phyloP scores from a whole-genome alignment of 140 eudicot genomes.

The Anethum foeniculum region DNA sequence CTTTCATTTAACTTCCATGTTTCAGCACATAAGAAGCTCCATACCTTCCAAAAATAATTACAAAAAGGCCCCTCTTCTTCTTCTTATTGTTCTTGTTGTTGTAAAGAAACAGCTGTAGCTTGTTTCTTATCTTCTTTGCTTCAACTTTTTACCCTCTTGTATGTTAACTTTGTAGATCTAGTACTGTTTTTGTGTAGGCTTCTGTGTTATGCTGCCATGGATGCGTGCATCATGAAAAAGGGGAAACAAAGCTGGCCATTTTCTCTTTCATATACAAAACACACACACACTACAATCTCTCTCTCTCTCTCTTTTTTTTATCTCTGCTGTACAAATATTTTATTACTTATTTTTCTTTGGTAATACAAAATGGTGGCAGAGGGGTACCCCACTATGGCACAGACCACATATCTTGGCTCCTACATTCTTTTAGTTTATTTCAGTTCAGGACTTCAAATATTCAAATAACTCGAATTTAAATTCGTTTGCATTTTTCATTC shows the following conservation, averaged over 20 bases:
- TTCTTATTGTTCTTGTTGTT: background rate
- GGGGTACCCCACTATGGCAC: background rate
- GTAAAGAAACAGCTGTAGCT: constrained; percentile 6
- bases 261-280: constrained; percentile 9
- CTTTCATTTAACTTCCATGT: constrained; percentile 29
- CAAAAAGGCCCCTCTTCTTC: background rate
- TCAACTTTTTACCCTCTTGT: constrained; percentile 14
- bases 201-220: constrained; percentile 28
- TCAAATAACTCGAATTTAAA: too few relatives aligned
- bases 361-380: constrained; percentile 1
- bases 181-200: constrained; percentile 27
- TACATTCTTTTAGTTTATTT: background rate
- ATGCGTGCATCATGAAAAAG: constrained; percentile 33
- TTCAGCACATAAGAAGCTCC: constrained; percentile 30
- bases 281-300: background rate
- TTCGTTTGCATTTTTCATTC: too few relatives aligned
- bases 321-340: background rate
- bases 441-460: background rate
- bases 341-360: background rate
- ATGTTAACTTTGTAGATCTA: constrained; percentile 26
- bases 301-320: background rate
- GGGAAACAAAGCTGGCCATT: constrained; percentile 16
- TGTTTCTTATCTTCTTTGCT: constrained; percentile 13
- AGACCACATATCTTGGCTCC: constrained; percentile 3
- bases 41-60: constrained; percentile 6